Evolutionary conservation across 1,284 basidiomycete genomes (phyloP).

Genomic region (Microbotryum lychnidis-dioicae): DNA sequence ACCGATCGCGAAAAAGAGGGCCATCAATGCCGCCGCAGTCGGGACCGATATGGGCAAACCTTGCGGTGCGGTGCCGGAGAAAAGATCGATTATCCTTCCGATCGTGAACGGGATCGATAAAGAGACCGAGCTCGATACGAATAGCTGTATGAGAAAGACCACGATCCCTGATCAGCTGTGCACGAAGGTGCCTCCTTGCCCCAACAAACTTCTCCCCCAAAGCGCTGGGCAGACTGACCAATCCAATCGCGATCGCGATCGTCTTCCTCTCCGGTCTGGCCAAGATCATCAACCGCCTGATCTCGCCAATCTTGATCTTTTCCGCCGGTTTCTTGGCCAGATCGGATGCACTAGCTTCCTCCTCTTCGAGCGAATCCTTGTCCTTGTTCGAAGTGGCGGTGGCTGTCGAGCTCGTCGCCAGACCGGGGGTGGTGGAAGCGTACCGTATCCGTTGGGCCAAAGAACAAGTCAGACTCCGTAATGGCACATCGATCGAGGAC

Average conservation of each 20-base stretch:
- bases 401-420: too few species aligned
- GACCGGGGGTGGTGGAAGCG: too few species aligned
- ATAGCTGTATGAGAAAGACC: conserved; percentile 23
- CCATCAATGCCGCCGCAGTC: conserved; percentile 66
- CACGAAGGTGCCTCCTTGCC: background rate
- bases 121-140: conserved; percentile 54
- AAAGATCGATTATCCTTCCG: conserved; percentile 86
- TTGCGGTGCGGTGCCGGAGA: conserved; percentile 23
- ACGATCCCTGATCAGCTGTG: background rate
- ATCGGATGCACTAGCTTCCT: too few species aligned
- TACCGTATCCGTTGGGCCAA: too few species aligned
- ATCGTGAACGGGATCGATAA: conserved; percentile 86
- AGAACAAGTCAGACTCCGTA: too few species aligned
- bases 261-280: conserved; percentile 70
- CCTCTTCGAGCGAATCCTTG: too few species aligned
- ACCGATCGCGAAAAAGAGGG: conserved; percentile 76
- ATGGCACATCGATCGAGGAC: too few species aligned
- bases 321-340: background rate
- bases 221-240: conserved; percentile 45
- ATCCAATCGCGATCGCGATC: conserved; percentile 59
- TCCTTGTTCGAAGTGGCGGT: too few species aligned
- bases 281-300: conserved; percentile 44
- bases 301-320: conserved; percentile 29
- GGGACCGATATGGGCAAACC: conserved; percentile 56
- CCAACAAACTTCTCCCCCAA: conserved; percentile 38